Conservation (phyloP, 2,329 filamentous ascomycete species). For the Cadophora luteo-olivacea region DNA sequence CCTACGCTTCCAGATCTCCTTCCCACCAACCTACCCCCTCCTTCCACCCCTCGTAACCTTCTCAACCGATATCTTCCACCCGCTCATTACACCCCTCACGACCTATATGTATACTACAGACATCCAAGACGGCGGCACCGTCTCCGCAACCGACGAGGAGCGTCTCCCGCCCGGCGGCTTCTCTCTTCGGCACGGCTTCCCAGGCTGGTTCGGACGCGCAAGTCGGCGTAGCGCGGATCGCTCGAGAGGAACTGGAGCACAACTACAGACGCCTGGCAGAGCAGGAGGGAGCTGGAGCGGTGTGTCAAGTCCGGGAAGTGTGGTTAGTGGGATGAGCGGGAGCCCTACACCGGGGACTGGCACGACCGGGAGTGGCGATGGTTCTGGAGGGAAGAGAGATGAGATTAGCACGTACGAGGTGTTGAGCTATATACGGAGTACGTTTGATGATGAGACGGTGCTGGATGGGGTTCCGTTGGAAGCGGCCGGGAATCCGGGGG, state of each 20-base stretch:
- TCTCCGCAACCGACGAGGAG: slow-evolving; percentile 84
- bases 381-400: slow-evolving; percentile 17
- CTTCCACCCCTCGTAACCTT: slow-evolving; percentile 87
- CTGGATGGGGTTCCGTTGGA: slow-evolving; percentile 81
- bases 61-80: slow-evolving; percentile 92
- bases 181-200: slow-evolving; percentile 89
- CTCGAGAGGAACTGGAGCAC: slow-evolving; percentile 30
- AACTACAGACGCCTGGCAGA: slow-evolving; percentile 37
- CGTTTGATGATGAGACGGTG: slow-evolving; percentile 79
- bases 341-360: slow-evolving; percentile 34
- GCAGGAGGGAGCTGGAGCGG: slow-evolving; percentile 27
- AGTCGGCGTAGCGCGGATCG: slow-evolving; percentile 51
- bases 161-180: slow-evolving; percentile 87
- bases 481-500: slow-evolving; percentile 86
- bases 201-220: slow-evolving; percentile 80
- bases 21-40: slow-evolving; percentile 79
- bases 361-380: slow-evolving; percentile 24
- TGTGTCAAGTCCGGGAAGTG: slow-evolving; percentile 31
- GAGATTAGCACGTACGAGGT: slow-evolving; percentile 66
- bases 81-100: slow-evolving; percentile 89
- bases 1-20: slow-evolving; percentile 88
- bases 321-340: slow-evolving; percentile 24
- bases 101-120: slow-evolving; percentile 91
- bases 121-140: slow-evolving; percentile 75
- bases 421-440: slow-evolving; percentile 79